Evolutionary conservation across 768 basidiomycete species (phyloP).

Genomic region (Podaxis carcinomalis): DNA sequence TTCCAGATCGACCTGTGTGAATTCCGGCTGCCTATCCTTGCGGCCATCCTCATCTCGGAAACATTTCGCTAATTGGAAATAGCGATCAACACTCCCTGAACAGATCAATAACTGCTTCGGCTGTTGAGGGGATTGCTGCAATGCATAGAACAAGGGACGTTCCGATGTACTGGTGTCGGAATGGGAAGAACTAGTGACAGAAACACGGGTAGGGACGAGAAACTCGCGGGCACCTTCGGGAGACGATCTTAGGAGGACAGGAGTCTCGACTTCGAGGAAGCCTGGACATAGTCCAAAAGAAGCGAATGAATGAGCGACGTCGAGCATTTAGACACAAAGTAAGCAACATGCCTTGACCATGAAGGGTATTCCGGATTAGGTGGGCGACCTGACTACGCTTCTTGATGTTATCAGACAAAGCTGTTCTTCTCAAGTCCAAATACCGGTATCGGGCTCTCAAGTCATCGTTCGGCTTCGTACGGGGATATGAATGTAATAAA

Average conservation of each 20-base stretch:
- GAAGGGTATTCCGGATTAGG: constrained; percentile 65
- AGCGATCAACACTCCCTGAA: constrained; percentile 84
- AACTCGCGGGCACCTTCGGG: constrained; percentile 95
- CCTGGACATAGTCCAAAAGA: constrained; percentile 37
- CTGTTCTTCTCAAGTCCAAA: constrained; percentile 80
- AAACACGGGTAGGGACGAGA: constrained; percentile 74
- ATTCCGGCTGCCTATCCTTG: constrained; percentile 94
- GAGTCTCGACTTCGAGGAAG: constrained; percentile 93
- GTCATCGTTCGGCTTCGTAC: constrained; percentile 74
- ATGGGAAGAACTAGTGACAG: constrained; percentile 20
- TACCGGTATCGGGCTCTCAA: constrained; percentile 81
- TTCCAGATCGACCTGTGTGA: constrained; percentile 95
- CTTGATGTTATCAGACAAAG: constrained; percentile 73
- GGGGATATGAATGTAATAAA: constrained; percentile 11
- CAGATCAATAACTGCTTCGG: constrained; percentile 91
- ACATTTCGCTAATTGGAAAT: constrained; percentile 91
- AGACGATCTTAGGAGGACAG: constrained; percentile 83
- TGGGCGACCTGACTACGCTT: constrained; percentile 82
- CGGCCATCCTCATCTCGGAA: constrained; percentile 96
- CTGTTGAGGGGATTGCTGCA: constrained; percentile 94
- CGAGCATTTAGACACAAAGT: constrained; percentile 11
- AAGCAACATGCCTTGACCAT: constrained; percentile 55
- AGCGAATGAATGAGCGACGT: constrained; percentile 5
- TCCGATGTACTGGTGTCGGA: constrained; percentile 15
- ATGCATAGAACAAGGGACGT: constrained; percentile 69